Evolutionary conservation across 768 basidiomycete genomes (phyloP).

Genomic region (Lyophyllum decastes): DNA sequence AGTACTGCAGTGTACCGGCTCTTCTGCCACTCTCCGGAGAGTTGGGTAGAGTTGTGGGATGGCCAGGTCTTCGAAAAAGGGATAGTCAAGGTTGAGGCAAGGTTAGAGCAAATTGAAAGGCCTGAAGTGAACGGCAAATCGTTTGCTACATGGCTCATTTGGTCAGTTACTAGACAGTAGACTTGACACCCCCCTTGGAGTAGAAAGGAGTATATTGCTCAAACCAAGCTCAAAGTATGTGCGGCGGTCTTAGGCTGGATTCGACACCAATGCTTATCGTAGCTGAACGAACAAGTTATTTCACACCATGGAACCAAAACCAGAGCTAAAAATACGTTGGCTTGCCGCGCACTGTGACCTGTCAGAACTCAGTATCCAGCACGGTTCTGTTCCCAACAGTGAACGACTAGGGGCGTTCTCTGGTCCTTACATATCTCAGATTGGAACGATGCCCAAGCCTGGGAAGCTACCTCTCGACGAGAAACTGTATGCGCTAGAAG

Average conservation of each 20-base stretch:
- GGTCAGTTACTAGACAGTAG: constrained; percentile 26
- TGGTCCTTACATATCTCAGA: background rate
- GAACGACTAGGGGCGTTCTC: no score
- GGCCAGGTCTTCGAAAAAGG: constrained; percentile 32
- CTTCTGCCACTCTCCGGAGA: constrained; percentile 38
- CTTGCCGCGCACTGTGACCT: no score
- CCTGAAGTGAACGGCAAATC: constrained; percentile 2
- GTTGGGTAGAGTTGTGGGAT: constrained; percentile 38
- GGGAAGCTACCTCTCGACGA: constrained; percentile 20
- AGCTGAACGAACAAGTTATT: background rate
- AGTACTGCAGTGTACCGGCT: constrained; percentile 12
- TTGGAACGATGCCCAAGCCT: background rate
- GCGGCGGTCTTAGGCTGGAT: no score
- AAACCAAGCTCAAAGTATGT: no score
- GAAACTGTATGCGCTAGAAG: constrained; percentile 19
- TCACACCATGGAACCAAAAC: no score
- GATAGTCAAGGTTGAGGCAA: constrained; percentile 29
- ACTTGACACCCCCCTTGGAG: no score
- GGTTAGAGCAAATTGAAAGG: constrained; percentile 19
- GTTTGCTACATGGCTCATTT: constrained; percentile 17
- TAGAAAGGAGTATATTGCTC: no score
- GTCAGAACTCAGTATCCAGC: no score
- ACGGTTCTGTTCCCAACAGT: no score
- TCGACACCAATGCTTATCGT: background rate
- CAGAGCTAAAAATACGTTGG: no score